Evolutionary conservation across 2,329 filamentous ascomycete species (phyloP), one percentile per base, ranked within the genome.

Genomic region (Cordyceps cateniannulata): DNA sequence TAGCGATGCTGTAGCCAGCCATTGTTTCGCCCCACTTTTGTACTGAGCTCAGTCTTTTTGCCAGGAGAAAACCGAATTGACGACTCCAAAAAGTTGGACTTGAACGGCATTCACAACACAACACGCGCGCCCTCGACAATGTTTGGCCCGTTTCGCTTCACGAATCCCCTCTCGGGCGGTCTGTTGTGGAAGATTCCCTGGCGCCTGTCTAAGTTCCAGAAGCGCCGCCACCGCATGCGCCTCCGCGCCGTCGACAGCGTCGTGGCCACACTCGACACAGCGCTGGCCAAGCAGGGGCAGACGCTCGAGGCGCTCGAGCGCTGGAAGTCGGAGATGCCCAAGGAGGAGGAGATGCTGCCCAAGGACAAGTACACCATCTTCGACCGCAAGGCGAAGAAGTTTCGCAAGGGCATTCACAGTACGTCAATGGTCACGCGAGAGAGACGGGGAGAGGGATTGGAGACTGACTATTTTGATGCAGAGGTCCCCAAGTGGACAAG

Each of bases 281-380:
- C 93, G 20, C 83, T 98, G 59, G 81, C 85, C 57, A 89, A 87
- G 74, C 81, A 89, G 72, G 87, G 89, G 62, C 81, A 86, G 70
- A 84, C 86, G 62, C 83, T 86, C 51, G 91, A 91, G 77, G 82
- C 90, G 59, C 81, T 99, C 62, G 89, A 96, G 74, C 79, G 87
- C 71, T 99, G 95, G 95, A 96, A 95, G 81, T 82, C 83, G 42
- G 91, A 96, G 76, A 99, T 99, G 95, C 95, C 95, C 24, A 89
- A 86, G 27, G 95, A 99, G 81, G 83, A 86, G 70, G 92, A 98
- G 81, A 99, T 99, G 95, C 73, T 96, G 73, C 89, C 95, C 51
- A 89, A 85, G 76, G 95, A 99, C 79, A 99, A 99, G 79, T 99
- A 99, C 79, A 96, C 91, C 29, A 89, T 99, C 70, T 99, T 98